Evolutionary conservation across 208 protist species (phyloP), one percentile per base, ranked within the genome.

Genomic region (Tetramitus jugosus): DNA sequence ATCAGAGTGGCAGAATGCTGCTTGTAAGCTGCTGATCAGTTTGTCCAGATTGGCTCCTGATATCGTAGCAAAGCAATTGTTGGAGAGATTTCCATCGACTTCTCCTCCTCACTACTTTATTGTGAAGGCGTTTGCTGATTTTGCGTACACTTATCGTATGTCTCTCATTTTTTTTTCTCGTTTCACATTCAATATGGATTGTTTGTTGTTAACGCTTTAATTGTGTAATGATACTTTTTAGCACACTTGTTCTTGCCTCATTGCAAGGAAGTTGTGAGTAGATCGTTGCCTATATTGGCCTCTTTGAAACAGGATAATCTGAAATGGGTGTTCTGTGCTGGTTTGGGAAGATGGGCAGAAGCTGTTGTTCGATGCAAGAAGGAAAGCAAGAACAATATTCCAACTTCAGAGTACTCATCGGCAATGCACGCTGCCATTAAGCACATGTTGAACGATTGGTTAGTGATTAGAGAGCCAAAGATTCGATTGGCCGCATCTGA

Each of bases 81-180:
- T 76, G 10, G 69, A 56, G 14, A 23, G 13, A 31, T 76, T 76
- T 14, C 69, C 69, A 43, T 6, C n/a, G 20, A 76, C 23, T 76
- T 13, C 6, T 17, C 39, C 42, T 39, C 69, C 69, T 43, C 69
- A 76, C 29, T 76, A 76, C 40, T 76, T 76, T 76, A 46, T 76
- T 17, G 31, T 76, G 2, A 76, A 76, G 37, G 23, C 69, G 8
- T 43, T 76, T n/a, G 42, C 13, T 42, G 45, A 76, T 31, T 56
- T 76, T 53, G 42, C 46, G 2, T 60, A 53, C 60, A n/a, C 26
- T 43, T 60, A 76, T 76, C 46, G 61, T 67, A 42, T 29, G 3
- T 42, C 23, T 42, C 7, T 42, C 23, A 29, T 67, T 67, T 4
- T 67, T 26, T 67, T 29, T 43, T 17, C n/a, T n/a, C n/a, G n/a